Percentiles rank a stretch among this genome's conserved stretches.
These are phyloP conservation scores for Citrullus colocynthis DNA, from an alignment of 306 rosid species.

Conservation along the genomic window DNA sequence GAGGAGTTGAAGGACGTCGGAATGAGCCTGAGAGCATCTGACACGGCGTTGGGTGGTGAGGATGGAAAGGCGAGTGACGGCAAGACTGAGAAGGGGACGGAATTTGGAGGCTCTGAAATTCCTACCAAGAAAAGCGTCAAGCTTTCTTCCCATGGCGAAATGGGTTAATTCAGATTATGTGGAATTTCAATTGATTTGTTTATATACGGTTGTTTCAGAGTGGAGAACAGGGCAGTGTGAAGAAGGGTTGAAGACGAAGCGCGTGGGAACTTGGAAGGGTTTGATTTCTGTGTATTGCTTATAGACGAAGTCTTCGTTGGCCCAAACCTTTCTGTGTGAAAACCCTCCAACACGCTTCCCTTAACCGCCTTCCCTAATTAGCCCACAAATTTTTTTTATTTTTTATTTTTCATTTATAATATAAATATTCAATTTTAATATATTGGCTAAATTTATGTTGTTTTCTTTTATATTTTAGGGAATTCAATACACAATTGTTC, in stretches of 20 bases:
- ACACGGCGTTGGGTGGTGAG: conserved; percentile 41
- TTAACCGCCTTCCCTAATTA: too few relatives aligned
- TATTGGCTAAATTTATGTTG: too few relatives aligned
- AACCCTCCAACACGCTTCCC: neutral
- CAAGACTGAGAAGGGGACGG: conserved; percentile 20
- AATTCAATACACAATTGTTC: too few relatives aligned
- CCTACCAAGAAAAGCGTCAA: conserved; percentile 35
- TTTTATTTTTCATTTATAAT: too few relatives aligned
- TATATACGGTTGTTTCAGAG: neutral
- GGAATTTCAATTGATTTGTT: neutral
- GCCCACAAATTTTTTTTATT: too few relatives aligned
- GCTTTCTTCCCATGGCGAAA: conserved; percentile 32
- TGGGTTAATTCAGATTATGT: too few relatives aligned
- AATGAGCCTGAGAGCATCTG: conserved; percentile 28
- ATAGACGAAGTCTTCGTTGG: neutral
- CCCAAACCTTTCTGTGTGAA: neutral
- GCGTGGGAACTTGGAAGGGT: neutral
- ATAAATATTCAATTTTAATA: too few relatives aligned
- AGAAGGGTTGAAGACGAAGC: too few relatives aligned
- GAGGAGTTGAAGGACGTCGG: conserved; percentile 46
- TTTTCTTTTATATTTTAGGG: too few relatives aligned
- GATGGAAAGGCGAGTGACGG: conserved; percentile 40
- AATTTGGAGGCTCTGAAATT: conserved; percentile 34
- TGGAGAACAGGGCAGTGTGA: neutral
- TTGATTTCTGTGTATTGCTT: neutral